Conservation (phyloP, 2,329 filamentous ascomycete species). For the Claviceps cyperi region DNA sequence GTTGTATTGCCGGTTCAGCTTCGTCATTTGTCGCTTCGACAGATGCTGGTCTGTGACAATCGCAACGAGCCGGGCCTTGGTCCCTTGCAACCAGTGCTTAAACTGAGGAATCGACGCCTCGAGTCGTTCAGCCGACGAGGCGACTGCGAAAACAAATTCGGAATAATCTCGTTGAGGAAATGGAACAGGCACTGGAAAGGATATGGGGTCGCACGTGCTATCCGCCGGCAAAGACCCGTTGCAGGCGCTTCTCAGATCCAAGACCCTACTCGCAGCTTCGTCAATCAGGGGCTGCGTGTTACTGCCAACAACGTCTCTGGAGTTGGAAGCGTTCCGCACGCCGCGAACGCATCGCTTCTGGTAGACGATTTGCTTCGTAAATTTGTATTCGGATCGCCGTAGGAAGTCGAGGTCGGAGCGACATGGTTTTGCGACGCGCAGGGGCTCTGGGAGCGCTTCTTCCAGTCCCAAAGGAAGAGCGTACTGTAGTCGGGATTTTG, state of each 20-base stretch:
- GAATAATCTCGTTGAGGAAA: conserved; percentile 29
- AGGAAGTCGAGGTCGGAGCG: conserved; percentile 16
- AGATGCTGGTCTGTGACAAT: conserved; percentile 28
- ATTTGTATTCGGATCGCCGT: conserved; percentile 14
- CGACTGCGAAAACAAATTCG: conserved; percentile 43
- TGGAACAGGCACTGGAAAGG: conserved; percentile 30
- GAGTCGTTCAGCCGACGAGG: conserved; percentile 36
- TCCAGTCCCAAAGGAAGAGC: conserved; percentile 11
- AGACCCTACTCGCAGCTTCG: conserved; percentile 12
- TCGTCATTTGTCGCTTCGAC: conserved; percentile 12
- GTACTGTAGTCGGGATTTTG: conserved; percentile 6
- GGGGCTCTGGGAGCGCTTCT: conserved; percentile 8
- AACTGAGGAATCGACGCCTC: conserved; percentile 35
- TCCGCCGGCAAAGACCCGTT: conserved; percentile 5
- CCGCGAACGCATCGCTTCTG: conserved; percentile 30
- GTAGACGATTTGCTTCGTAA: conserved; percentile 29
- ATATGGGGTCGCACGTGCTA: conserved; percentile 25
- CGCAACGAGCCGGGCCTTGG: conserved; percentile 36
- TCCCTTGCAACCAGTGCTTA: conserved; percentile 39
- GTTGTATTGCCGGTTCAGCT: conserved; percentile 14
- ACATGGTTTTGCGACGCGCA: conserved; percentile 11
- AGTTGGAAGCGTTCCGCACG: conserved; percentile 15
- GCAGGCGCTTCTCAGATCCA: conserved; percentile 16
- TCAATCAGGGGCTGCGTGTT: conserved; percentile 23
- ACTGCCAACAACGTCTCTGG: conserved; percentile 24